Conservation (phyloP, 2,329 filamentous ascomycete genomes). For the Ascocoryne sarcoides region DNA sequence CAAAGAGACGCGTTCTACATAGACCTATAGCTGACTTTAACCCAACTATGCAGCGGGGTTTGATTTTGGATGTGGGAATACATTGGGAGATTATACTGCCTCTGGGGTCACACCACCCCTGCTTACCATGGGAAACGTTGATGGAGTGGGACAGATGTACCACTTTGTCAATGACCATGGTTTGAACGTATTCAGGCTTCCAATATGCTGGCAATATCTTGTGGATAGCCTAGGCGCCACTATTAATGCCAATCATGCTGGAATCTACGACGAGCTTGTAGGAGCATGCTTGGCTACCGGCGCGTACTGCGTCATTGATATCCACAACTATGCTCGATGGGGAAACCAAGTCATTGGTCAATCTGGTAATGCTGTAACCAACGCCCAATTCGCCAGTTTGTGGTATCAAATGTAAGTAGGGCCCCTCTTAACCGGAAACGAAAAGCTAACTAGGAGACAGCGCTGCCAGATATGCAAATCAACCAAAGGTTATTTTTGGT, state of each 20-base stretch:
- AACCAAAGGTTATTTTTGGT: slow-evolving; percentile 50
- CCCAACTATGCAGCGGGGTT: too few species aligned
- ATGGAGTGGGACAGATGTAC: slow-evolving; percentile 12
- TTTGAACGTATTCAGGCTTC: slow-evolving; percentile 49
- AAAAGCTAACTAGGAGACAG: too few species aligned
- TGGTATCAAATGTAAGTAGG: slow-evolving; percentile 37
- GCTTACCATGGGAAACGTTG: neutral
- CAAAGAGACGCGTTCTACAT: neutral
- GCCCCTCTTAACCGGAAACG: too few species aligned
- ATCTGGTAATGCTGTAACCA: neutral
- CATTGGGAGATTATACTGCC: neutral
- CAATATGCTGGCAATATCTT: slow-evolving; percentile 53
- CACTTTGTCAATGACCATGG: slow-evolving; percentile 36
- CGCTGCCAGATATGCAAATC: slow-evolving; percentile 47
- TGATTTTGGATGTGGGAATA: neutral
- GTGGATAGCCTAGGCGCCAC: slow-evolving; percentile 41
- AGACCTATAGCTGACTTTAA: neutral
- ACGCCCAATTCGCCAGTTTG: slow-evolving; percentile 28
- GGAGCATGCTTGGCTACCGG: slow-evolving; percentile 48
- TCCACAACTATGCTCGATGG: slow-evolving; percentile 42
- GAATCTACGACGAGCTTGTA: slow-evolving; percentile 45
- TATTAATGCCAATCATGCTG: slow-evolving; percentile 40
- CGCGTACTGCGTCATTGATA: slow-evolving; percentile 50
- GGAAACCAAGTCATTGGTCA: neutral
- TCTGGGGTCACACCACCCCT: neutral